Base-by-base conservation (phyloP, 257 asterid genomes). In the Echium plantagineum region DNA sequence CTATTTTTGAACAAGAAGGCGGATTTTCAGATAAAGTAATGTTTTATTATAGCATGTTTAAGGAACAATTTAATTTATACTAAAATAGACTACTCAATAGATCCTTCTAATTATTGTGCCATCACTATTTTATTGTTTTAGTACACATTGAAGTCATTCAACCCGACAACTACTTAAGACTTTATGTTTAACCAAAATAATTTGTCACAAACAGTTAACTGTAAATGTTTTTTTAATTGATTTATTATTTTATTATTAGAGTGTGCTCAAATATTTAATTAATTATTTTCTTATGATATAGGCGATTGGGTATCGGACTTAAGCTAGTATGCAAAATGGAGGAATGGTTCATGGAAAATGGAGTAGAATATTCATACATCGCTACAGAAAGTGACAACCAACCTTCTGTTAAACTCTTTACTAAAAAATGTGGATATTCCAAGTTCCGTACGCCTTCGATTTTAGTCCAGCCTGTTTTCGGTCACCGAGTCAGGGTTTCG, bases 341-440 rank as follows among this genome's bases (percentile, higher is more conserved):
- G 35, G 72, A 72, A 15, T 86, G 97, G 97, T 87, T 90, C 35
- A 65, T 60, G 22, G 81, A 80, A 58, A 87, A 83, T 65, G 96
- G 94, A 5, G 94, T 90, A 7, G 90, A 85, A 60, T 87, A 90
- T 77, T 80, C 94, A 0, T 90, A 87, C 70, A 87, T 90, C 82
- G 96, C 97, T 1, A 85, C 96, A 0, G 97, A 90, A 70, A 87
- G 69, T n/a, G 96, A 90, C 80, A 90, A 90, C 67, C 60, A 72
- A n/a, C 88, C 96, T 4, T 87, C 97, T 10, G 77, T 90, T 0
- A 51, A 77, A 0, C 89, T 90, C 62, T 90, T 90, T 77, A 90
- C 88, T 1, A 64, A 73, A 3, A 90, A 83, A 80, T 87, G 96
- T 63, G 94, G 89, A 20, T 86, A 86, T 63, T 69, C 87, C 15